Evolutionary conservation across 2,329 filamentous ascomycete genomes (phyloP).

Genomic region (Xylaria polymorpha): DNA sequence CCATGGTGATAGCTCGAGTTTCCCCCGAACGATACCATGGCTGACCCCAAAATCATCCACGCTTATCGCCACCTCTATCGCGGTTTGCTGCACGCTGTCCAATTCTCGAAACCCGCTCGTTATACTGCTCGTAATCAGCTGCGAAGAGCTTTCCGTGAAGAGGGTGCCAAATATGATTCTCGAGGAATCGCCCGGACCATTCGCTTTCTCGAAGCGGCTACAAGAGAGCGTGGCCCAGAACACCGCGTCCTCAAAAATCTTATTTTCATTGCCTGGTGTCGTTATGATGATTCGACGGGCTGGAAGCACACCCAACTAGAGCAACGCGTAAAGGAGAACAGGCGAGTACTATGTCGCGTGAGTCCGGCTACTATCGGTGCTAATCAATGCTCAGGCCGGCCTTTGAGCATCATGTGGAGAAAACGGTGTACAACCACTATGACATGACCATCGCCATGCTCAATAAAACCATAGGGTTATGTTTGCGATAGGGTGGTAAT

Average conservation of each 20-base stretch:
- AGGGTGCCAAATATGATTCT: constrained; percentile 58
- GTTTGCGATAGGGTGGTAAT: constrained; percentile 59
- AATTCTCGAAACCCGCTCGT: constrained; percentile 76
- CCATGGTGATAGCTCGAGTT: constrained; percentile 4
- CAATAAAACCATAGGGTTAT: constrained; percentile 77
- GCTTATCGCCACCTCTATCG: constrained; percentile 79
- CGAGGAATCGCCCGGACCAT: constrained; percentile 71
- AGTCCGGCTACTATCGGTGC: constrained; percentile 2
- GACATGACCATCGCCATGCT: constrained; percentile 78
- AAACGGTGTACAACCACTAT: constrained; percentile 67
- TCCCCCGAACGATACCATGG: constrained; percentile 41
- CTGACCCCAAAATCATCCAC: constrained; percentile 62
- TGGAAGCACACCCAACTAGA: constrained; percentile 45
- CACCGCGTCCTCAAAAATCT: constrained; percentile 79
- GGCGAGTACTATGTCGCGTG: constrained; percentile 23
- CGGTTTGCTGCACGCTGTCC: constrained; percentile 74
- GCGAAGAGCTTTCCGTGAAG: constrained; percentile 68
- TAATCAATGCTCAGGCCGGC: constrained; percentile 40
- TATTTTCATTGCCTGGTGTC: constrained; percentile 61
- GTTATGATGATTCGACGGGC: constrained; percentile 45
- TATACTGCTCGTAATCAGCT: constrained; percentile 70
- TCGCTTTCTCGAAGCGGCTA: constrained; percentile 76
- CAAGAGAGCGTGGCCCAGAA: constrained; percentile 72
- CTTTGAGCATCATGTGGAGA: constrained; percentile 39
- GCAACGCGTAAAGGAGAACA: constrained; percentile 38